phyloP scores from a whole-genome alignment of 2,329 filamentous ascomycete genomes.

The Aspergillus carbonarius region DNA sequence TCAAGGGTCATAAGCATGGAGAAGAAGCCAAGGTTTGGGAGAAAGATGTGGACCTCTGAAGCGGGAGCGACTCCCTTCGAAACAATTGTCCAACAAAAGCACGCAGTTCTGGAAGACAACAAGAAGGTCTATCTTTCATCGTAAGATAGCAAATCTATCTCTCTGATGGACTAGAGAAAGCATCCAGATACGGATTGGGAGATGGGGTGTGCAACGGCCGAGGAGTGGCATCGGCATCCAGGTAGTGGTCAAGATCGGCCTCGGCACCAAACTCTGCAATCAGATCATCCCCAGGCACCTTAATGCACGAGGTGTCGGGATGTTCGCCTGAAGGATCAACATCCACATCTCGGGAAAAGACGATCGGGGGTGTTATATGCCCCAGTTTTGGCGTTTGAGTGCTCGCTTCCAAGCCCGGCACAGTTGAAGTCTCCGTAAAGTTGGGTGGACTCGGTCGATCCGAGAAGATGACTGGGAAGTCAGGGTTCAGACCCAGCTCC shows the following conservation, averaged over 20 bases:
- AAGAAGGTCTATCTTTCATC: not conserved
- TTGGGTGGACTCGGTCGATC: constrained; percentile 14
- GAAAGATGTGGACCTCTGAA: constrained; percentile 15
- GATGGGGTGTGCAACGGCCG: constrained; percentile 33
- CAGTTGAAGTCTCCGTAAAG: constrained; percentile 5
- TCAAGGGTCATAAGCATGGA: constrained; percentile 17
- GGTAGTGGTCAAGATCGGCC: constrained; percentile 21
- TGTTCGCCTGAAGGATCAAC: not conserved
- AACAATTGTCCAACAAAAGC: not conserved
- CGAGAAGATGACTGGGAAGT: constrained; percentile 3
- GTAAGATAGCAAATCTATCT: constrained; percentile 21
- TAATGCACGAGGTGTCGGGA: constrained; percentile 24
- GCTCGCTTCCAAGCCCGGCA: constrained; percentile 4
- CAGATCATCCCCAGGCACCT: constrained; percentile 18
- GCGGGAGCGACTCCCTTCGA: not conserved
- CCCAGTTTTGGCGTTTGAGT: constrained; percentile 20
- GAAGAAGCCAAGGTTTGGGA: not conserved
- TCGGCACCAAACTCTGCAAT: constrained; percentile 18
- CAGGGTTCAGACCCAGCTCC: constrained; percentile 14
- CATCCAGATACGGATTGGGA: constrained; percentile 24
- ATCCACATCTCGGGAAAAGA: constrained; percentile 12
- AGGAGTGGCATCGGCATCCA: constrained; percentile 35
- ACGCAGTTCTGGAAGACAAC: constrained; percentile 14
- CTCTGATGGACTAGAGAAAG: constrained; percentile 27
- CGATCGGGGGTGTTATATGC: constrained; percentile 33